Conservation (phyloP, 1,284 basidiomycete species). For the Lentinula novae-zelandiae region DNA sequence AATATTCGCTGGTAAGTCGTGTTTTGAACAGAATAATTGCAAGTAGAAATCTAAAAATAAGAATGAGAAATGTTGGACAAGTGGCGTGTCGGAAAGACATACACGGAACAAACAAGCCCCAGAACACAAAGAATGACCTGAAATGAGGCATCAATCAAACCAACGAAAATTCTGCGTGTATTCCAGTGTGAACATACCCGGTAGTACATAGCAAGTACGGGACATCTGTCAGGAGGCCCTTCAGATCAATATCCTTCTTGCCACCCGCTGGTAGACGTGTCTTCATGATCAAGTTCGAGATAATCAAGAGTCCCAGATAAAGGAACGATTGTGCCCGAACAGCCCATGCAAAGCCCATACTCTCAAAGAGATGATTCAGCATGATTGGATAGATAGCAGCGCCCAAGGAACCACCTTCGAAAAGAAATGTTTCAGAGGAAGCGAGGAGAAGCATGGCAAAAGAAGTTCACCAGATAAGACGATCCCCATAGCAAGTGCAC, state of each 20-base stretch:
- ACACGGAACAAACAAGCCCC: slow-evolving; percentile 20
- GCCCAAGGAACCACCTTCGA: slow-evolving; percentile 24
- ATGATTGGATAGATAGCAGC: slow-evolving; percentile 35
- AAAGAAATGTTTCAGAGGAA: neutral
- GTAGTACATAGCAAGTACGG: slow-evolving; percentile 17
- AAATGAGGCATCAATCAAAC: neutral
- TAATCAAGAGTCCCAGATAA: slow-evolving; percentile 17
- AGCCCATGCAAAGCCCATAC: slow-evolving; percentile 27
- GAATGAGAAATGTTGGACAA: neutral
- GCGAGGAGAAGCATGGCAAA: neutral
- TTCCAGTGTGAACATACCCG: neutral
- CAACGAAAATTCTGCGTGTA: neutral
- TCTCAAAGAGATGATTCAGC: slow-evolving; percentile 30
- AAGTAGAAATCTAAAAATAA: slow-evolving; percentile 36
- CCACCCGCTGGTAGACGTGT: slow-evolving; percentile 19
- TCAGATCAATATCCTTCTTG: slow-evolving; percentile 6
- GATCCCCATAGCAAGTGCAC: slow-evolving; percentile 35
- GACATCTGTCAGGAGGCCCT: slow-evolving; percentile 18
- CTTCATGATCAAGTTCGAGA: slow-evolving; percentile 23
- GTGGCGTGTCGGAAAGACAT: neutral
- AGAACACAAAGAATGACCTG: slow-evolving; percentile 18
- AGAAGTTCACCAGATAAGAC: slow-evolving; percentile 25
- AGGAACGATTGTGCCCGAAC: slow-evolving; percentile 21
- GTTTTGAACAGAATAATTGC: slow-evolving; percentile 36
- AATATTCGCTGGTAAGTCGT: slow-evolving; percentile 30